phyloP scores from a whole-genome alignment of 176 grass and related monocot genomes.

The Bromus sterilis region DNA sequence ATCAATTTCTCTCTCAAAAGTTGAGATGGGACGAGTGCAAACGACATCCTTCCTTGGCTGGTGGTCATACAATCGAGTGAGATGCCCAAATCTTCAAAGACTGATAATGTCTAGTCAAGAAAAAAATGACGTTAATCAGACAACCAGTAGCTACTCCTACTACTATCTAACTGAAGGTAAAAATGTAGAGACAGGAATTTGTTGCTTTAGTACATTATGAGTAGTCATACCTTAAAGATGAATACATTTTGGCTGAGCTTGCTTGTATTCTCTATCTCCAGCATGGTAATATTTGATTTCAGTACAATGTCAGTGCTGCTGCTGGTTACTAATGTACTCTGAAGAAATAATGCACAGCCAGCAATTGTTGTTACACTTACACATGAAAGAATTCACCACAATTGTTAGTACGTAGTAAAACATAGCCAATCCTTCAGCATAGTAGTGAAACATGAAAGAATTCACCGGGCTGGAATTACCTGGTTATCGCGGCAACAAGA shows the following conservation, averaged over 20 bases:
- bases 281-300: conserved; percentile 89
- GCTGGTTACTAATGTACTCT: conserved; percentile 60
- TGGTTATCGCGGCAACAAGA: too few relatives aligned
- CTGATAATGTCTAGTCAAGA: too few relatives aligned
- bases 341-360: too few relatives aligned
- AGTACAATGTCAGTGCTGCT: conserved; percentile 35
- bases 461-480: too few relatives aligned
- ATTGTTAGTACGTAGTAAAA: neutral
- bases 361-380: neutral
- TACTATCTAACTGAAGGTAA: too few relatives aligned
- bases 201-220: conserved; percentile 26
- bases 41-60: neutral
- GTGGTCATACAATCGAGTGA: too few relatives aligned
- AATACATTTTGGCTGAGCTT: conserved; percentile 50
- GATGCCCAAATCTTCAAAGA: too few relatives aligned
- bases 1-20: neutral
- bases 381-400: neutral
- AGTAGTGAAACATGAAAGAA: too few relatives aligned
- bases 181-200: too few relatives aligned
- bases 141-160: neutral
- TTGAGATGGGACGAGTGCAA: neutral
- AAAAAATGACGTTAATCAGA: neutral
- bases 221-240: conserved; percentile 48
- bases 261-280: conserved; percentile 72
- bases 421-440: too few relatives aligned